Conservation (phyloP, 306 rosid genomes). For the Canavalia ensiformis region DNA sequence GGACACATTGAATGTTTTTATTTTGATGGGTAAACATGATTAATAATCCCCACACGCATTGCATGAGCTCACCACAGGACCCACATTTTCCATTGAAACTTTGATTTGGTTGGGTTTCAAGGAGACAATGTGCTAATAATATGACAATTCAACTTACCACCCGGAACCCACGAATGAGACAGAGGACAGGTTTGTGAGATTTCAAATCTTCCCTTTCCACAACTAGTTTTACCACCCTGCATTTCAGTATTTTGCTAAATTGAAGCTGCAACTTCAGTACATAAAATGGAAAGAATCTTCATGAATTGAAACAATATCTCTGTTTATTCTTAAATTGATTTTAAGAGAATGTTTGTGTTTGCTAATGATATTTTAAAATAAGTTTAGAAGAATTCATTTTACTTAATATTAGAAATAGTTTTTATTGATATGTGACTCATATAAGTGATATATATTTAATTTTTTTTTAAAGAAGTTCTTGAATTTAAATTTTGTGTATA, state of each 20-base stretch:
- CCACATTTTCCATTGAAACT: slow-evolving; percentile 26
- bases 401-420: too few species aligned
- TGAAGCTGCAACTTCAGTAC: not conserved
- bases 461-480: too few species aligned
- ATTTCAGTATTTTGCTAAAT: not conserved
- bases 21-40: not conserved
- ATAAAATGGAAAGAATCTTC: not conserved
- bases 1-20: not conserved
- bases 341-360: too few species aligned
- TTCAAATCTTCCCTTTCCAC: slow-evolving; percentile 45
- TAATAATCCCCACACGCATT: slow-evolving; percentile 11
- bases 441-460: too few species aligned
- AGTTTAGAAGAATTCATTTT: too few species aligned
- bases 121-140: slow-evolving; percentile 40
- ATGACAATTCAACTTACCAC: slow-evolving; percentile 8
- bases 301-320: not conserved
- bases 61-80: slow-evolving; percentile 23
- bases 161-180: slow-evolving; percentile 39
- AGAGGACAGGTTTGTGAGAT: slow-evolving; percentile 20
- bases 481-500: too few species aligned
- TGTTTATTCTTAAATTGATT: not conserved
- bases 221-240: slow-evolving; percentile 32
- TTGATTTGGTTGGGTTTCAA: slow-evolving; percentile 39
- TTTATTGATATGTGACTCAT: too few species aligned
- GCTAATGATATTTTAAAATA: too few species aligned